Percentiles rank a stretch among this genome's conserved stretches.
Conservation (phyloP, 2,329 filamentous ascomycete genomes). For the Tolypocladium capitatum region DNA sequence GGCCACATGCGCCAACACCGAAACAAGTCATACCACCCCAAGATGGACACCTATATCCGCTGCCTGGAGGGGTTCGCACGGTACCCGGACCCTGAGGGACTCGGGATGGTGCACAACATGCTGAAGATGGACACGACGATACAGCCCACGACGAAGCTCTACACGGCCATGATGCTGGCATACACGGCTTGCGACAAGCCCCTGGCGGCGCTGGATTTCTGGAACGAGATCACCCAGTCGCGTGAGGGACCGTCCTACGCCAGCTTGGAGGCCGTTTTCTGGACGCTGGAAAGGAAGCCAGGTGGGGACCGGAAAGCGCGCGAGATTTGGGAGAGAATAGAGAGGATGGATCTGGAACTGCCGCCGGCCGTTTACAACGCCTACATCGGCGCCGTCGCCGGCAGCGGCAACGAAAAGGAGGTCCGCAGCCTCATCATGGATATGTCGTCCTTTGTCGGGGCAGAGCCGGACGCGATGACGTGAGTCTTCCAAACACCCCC, state of each 20-base stretch:
- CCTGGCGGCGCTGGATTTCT: slow-evolving; percentile 60
- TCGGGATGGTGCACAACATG: slow-evolving; percentile 79
- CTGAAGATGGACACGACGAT: slow-evolving; percentile 82
- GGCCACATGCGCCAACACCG: slow-evolving; percentile 82
- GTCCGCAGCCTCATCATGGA: slow-evolving; percentile 52
- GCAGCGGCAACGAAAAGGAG: slow-evolving; percentile 57
- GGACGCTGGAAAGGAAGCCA: slow-evolving; percentile 54
- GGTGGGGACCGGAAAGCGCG: slow-evolving; percentile 47
- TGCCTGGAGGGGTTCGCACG: slow-evolving; percentile 64
- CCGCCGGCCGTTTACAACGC: slow-evolving; percentile 60
- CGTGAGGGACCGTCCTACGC: slow-evolving; percentile 77
- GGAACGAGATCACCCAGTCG: slow-evolving; percentile 70
- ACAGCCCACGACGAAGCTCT: slow-evolving; percentile 59
- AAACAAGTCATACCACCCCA: slow-evolving; percentile 50
- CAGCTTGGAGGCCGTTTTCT: slow-evolving; percentile 70
- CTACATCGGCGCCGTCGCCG: slow-evolving; percentile 65
- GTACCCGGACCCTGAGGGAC: slow-evolving; percentile 39
- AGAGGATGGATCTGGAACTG: slow-evolving; percentile 65
- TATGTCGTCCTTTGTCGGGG: slow-evolving; percentile 53
- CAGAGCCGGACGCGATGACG: slow-evolving; percentile 56
- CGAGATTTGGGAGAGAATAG: slow-evolving; percentile 58
- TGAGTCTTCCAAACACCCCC: slow-evolving; percentile 32
- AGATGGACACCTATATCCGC: slow-evolving; percentile 58
- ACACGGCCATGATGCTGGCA: slow-evolving; percentile 79
- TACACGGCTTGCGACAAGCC: slow-evolving; percentile 59